Evolutionary conservation across 116 monocot genomes (phyloP), one percentile per base, ranked within the genome.

Genomic region (Phalaenopsis hybrid): DNA sequence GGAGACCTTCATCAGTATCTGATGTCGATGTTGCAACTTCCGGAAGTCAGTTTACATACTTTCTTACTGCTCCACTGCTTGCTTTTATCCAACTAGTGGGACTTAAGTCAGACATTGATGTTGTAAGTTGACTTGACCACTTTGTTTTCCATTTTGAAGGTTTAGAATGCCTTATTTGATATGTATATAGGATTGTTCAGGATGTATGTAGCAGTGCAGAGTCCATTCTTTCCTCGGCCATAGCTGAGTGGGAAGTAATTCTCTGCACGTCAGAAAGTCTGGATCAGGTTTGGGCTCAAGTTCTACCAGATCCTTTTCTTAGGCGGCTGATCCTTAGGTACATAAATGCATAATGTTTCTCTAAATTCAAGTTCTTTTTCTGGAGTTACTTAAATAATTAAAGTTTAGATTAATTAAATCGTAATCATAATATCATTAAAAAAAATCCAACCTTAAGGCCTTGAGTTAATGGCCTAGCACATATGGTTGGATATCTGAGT

Each of bases 11-110:
- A 58, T 80, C 85, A 8, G 75, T 70, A 82, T 87, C 86, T 83
- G 44, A 84, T 79, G 77, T 85, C 63, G 91, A 90, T 80, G 45
- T 50, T 83, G 76, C 87, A 33, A 43, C 81, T 45, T 74, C 75
- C 79, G 94, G 99, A 83, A 99, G 94, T 77, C 91, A 89, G 81
- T 99, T 99, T 89, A 95, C 99, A 61, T 90, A 88, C 77, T 99
- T 99, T 80, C 84, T 99, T 77, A 94, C 99, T 81, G 85, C 94
- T 84, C 99, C 99, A 76, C 81, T 99, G 44, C 88, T 84, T 81
- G 99, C 99, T n/a, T 99, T 95, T 83, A 91, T 88, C 85, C 88
- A 92, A 78, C 78, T 99, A 84, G 88, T 90, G 49, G 89, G 93
- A 18, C 80, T 95, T 63, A 67, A 88, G 73, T 83, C 86, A 61